Conservation (phyloP, 2,329 filamentous ascomycete genomes). For the Fonsecaea multimorphosa region DNA sequence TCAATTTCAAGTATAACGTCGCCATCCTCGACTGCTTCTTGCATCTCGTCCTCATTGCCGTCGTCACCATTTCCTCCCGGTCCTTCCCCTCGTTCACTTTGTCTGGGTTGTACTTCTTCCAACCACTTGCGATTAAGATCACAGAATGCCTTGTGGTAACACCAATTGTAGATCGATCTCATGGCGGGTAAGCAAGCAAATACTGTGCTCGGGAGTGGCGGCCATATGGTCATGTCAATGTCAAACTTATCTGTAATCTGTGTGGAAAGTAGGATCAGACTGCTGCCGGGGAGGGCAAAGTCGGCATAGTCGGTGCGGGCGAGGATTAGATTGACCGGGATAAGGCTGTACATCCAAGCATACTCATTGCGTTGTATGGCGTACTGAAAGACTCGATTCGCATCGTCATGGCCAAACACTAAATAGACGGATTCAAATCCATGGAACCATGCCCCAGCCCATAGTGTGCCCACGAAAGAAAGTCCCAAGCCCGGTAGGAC, state of each 20-base stretch:
- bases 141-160: slow-evolving; percentile 66
- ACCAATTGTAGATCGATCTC: slow-evolving; percentile 66
- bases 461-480: slow-evolving; percentile 52
- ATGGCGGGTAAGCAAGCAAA: slow-evolving; percentile 71
- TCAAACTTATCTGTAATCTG: slow-evolving; percentile 49
- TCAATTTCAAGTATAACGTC: slow-evolving; percentile 58
- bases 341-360: slow-evolving; percentile 67
- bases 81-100: slow-evolving; percentile 43
- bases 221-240: slow-evolving; percentile 65
- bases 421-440: slow-evolving; percentile 69
- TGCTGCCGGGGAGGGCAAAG: slow-evolving; percentile 66
- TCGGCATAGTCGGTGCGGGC: slow-evolving; percentile 70
- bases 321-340: slow-evolving; percentile 71
- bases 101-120: slow-evolving; percentile 65
- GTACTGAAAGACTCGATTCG: slow-evolving; percentile 58
- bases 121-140: slow-evolving; percentile 66
- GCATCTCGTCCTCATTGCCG: slow-evolving; percentile 41
- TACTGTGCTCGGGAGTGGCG: slow-evolving; percentile 69
- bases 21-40: slow-evolving; percentile 45
- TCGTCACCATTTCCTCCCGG: slow-evolving; percentile 42
- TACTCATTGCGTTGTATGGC: slow-evolving; percentile 45
- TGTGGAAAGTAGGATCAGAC: slow-evolving; percentile 61
- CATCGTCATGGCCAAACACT: slow-evolving; percentile 70
- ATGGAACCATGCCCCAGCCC: slow-evolving; percentile 61
- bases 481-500: slow-evolving; percentile 69